A percentile compares a stretch with the other conserved stretches of the same genome.
Evolutionary conservation across 2,329 filamentous ascomycete species (phyloP).

Genomic region (Botrytis fragariae): DNA sequence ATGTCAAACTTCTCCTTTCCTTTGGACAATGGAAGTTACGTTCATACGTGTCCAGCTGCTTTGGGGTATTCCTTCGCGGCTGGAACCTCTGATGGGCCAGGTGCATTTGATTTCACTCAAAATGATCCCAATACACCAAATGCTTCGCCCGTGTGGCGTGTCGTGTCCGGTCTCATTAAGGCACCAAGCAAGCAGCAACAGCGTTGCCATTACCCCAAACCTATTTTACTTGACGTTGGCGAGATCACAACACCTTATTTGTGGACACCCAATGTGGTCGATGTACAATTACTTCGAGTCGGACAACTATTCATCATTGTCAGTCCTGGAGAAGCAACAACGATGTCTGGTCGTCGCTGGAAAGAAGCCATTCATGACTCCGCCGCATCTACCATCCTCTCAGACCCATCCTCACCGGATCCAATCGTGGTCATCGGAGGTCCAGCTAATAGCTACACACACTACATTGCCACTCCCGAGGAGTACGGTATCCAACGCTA

Average conservation of each 20-base stretch:
- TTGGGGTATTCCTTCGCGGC: conserved; percentile 91
- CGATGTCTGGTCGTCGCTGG: conserved; percentile 90
- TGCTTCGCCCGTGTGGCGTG: conserved; percentile 66
- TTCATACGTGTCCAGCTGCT: conserved; percentile 78
- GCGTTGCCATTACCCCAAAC: conserved; percentile 76
- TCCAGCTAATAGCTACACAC: conserved; percentile 85
- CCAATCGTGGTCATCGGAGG: conserved; percentile 83
- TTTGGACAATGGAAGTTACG: conserved; percentile 68
- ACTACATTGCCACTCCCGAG: conserved; percentile 72
- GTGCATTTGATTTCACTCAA: conserved; percentile 90
- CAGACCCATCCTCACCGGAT: conserved; percentile 43
- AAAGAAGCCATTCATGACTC: conserved; percentile 64
- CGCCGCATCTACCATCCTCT: conserved; percentile 43
- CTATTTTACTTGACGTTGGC: conserved; percentile 84
- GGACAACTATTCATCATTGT: conserved; percentile 83
- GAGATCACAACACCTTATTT: conserved; percentile 74
- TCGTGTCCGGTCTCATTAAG: conserved; percentile 71
- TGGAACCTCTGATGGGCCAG: conserved; percentile 88
- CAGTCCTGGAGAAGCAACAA: conserved; percentile 82
- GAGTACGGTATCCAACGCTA: conserved; percentile 85
- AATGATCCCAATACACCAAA: conserved; percentile 72
- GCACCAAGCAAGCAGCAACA: conserved; percentile 67
- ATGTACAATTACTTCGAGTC: conserved; percentile 80
- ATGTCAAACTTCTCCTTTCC: conserved; percentile 73
- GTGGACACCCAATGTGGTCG: conserved; percentile 90